phyloP scores from a whole-genome alignment of 345 rosid species.

The Syzygium aromaticum region DNA sequence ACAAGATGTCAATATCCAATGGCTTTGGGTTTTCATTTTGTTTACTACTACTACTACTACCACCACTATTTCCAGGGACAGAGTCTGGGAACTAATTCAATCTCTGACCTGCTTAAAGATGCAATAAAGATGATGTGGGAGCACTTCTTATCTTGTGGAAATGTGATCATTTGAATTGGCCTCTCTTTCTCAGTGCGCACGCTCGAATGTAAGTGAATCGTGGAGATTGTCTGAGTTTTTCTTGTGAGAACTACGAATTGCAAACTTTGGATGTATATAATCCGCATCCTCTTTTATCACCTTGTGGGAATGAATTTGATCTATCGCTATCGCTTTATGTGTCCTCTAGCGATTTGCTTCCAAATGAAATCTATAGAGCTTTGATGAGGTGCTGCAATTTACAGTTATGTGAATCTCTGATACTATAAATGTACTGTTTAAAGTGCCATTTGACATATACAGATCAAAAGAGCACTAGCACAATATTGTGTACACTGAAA shows the following conservation, averaged over 20 bases:
- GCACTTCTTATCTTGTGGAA: constrained; percentile 14
- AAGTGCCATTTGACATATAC: background rate
- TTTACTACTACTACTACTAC: background rate
- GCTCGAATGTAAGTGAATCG: background rate
- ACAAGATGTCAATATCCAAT: background rate
- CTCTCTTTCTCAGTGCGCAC: background rate
- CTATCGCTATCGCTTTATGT: background rate
- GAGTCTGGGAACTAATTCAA: constrained; percentile 4
- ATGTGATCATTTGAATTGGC: background rate
- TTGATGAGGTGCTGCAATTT: background rate
- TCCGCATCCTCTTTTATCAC: background rate
- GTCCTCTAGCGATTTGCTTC: background rate
- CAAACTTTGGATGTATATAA: background rate
- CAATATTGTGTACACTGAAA: background rate
- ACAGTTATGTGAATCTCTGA: background rate
- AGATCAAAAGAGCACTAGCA: background rate
- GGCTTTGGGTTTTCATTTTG: background rate
- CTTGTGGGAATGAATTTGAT: background rate
- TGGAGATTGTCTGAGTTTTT: background rate
- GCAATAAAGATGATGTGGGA: constrained; percentile 31
- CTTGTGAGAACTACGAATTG: background rate
- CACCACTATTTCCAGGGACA: constrained; percentile 12
- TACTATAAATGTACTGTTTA: background rate
- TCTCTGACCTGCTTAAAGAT: constrained; percentile 22
- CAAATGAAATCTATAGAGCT: background rate